A percentile compares a stretch with the other conserved stretches of the same genome.
These are phyloP conservation scores for Collybiopsis luxurians DNA, from an alignment of 768 basidiomycete species.

Conservation along the genomic window DNA sequence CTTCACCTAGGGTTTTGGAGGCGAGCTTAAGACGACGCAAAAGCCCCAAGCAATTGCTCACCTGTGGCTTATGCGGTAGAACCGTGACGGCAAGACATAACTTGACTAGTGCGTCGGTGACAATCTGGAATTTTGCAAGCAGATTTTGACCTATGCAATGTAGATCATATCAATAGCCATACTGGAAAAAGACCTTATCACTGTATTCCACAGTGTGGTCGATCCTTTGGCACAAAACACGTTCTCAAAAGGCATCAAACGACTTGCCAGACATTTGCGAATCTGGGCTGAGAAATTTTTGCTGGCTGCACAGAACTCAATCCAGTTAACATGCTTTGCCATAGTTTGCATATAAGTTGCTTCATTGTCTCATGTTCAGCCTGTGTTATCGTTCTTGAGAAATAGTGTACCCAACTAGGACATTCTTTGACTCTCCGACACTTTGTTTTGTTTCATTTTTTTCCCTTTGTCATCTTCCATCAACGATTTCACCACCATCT, in stretches of 20 bases:
- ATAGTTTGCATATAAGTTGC: no score
- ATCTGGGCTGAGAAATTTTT: no score
- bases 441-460: no score
- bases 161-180: slow-evolving; percentile 1
- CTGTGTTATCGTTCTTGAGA: no score
- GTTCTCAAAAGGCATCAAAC: not conserved
- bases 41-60: not conserved
- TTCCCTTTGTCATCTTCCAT: no score
- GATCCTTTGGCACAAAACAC: not conserved
- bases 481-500: no score
- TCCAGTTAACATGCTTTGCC: no score
- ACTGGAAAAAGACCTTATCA: not conserved
- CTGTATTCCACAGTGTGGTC: not conserved
- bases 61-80: not conserved
- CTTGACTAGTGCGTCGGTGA: not conserved
- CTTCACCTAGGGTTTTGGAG: not conserved
- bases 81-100: slow-evolving; percentile 1
- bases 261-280: not conserved
- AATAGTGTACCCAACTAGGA: no score
- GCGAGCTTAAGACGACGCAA: not conserved
- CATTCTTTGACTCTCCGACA: no score
- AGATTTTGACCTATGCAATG: not conserved
- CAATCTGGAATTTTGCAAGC: not conserved
- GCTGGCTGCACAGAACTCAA: no score
- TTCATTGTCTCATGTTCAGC: no score